Conservation (phyloP, 2,329 filamentous ascomycete genomes). For the Colletotrichum aenigma region DNA sequence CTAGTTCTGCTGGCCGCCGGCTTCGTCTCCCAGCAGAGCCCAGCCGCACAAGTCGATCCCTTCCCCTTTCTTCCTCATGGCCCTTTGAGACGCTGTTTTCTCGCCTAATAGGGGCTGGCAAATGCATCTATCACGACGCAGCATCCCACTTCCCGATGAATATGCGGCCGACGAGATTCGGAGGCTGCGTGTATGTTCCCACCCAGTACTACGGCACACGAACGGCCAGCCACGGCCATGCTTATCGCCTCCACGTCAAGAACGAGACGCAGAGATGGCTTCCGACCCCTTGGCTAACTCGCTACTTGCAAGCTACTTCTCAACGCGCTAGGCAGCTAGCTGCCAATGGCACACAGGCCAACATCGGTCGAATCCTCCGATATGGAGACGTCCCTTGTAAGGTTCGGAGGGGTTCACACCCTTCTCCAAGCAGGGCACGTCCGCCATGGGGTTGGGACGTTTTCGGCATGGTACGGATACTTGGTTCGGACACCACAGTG, state of each 20-base stretch:
- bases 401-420: not conserved
- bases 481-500: not conserved
- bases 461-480: slow-evolving; percentile 7
- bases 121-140: slow-evolving; percentile 7
- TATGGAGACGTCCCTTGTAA: slow-evolving; percentile 5
- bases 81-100: not conserved
- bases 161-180: not conserved
- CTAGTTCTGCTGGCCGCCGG: not conserved
- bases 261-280: not conserved
- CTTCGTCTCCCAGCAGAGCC: not conserved
- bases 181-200: not conserved
- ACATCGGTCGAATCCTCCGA: not conserved
- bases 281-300: not conserved
- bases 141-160: slow-evolving; percentile 9
- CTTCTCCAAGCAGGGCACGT: not conserved
- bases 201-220: not conserved
- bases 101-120: not conserved
- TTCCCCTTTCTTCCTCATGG: not conserved
- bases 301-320: not conserved
- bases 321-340: not conserved
- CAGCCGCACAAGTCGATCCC: not conserved
- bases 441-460: slow-evolving; percentile 11
- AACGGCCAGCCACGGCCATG: not conserved
- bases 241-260: not conserved
- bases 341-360: not conserved